Evolutionary conservation across 2,329 filamentous ascomycete genomes (phyloP).

Genomic region (Ceratocystis papillata): DNA sequence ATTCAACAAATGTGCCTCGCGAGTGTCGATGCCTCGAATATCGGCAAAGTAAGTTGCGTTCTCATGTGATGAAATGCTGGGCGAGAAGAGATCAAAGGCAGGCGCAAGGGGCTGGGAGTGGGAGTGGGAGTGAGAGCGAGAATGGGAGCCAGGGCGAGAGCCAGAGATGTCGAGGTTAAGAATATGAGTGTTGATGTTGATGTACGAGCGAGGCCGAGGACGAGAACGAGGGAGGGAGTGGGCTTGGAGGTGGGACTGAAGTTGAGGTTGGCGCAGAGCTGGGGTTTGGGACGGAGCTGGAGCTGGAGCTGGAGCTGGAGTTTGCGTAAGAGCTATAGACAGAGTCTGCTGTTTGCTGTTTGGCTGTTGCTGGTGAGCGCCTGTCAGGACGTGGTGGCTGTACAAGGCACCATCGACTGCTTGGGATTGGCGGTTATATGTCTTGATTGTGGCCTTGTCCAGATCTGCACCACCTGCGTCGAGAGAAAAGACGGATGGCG

Average conservation of each 20-base stretch:
- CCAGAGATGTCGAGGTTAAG: neutral
- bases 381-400: neutral
- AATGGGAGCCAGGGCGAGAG: neutral
- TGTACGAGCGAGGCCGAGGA: neutral
- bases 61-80: conserved; percentile 19
- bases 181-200: too few relatives aligned
- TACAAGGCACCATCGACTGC: neutral
- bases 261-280: neutral
- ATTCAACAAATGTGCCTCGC: conserved; percentile 3
- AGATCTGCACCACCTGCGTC: neutral
- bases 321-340: too few relatives aligned
- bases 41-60: conserved; percentile 19
- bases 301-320: neutral
- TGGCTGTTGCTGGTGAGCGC: neutral
- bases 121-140: neutral
- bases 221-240: neutral
- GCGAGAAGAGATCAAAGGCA: conserved; percentile 18
- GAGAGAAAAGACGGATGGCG: neutral
- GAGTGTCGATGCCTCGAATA: conserved; percentile 13
- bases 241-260: neutral
- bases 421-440: neutral
- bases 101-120: neutral
- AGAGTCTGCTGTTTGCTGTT: too few relatives aligned
- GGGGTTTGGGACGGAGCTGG: neutral
- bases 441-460: neutral